Percentiles rank a stretch among this genome's conserved stretches.
Conservation (phyloP, 148 eudicot genomes). For the Rhododendron simsii region DNA sequence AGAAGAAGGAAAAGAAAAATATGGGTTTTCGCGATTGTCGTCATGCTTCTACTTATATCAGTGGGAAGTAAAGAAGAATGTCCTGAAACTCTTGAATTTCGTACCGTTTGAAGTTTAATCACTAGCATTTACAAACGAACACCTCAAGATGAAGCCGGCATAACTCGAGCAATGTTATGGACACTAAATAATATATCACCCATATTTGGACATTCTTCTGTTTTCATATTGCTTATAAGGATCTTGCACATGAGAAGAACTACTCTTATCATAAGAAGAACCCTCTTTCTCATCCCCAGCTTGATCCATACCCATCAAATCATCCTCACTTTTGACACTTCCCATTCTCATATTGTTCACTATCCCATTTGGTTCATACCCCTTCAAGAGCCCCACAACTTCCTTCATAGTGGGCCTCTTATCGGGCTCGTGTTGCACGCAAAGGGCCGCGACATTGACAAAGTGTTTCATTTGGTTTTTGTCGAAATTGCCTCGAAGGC, state of each 20-base stretch:
- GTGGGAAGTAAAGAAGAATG: background rate
- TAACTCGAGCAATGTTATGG: background rate
- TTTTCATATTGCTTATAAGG: slow-evolving; percentile 25
- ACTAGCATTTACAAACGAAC: slow-evolving; percentile 3
- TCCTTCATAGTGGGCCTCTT: slow-evolving; percentile 47
- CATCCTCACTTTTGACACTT: slow-evolving; percentile 31
- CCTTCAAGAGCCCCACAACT: slow-evolving; percentile 36
- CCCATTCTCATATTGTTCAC: slow-evolving; percentile 17
- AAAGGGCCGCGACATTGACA: slow-evolving; percentile 31
- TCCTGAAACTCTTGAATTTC: background rate
- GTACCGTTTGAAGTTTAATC: too few species aligned
- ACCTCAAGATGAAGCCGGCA: background rate
- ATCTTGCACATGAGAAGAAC: slow-evolving; percentile 24
- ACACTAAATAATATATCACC: background rate
- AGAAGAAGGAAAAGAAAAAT: background rate
- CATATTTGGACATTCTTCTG: slow-evolving; percentile 5
- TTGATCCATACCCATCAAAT: slow-evolving; percentile 34
- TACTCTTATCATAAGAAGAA: slow-evolving; percentile 18
- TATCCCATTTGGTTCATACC: slow-evolving; percentile 19
- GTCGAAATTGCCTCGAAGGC: slow-evolving; percentile 34
- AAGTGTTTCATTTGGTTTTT: slow-evolving; percentile 30
- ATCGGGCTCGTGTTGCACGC: slow-evolving; percentile 42
- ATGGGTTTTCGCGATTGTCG: background rate
- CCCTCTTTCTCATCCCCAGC: slow-evolving; percentile 18
- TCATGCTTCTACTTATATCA: background rate